A percentile compares a stretch with the other conserved stretches of the same genome.
Evolutionary conservation across 2,329 filamentous ascomycete species (phyloP).

Genomic region (Pestalotiopsis sp.): DNA sequence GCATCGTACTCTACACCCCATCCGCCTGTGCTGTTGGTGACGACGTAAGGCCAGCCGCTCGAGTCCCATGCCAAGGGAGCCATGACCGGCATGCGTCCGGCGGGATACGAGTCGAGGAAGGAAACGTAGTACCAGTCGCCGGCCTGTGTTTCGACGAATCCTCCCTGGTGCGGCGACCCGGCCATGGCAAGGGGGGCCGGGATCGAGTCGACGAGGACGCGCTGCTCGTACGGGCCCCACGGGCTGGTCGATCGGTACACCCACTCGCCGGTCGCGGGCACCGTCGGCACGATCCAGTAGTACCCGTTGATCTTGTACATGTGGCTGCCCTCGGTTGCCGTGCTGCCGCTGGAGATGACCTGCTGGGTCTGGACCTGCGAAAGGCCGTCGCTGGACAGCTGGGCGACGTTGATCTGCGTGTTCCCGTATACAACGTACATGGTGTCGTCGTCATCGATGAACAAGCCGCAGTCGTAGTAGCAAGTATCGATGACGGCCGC

Average conservation of each 20-base stretch:
- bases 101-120: constrained; percentile 55
- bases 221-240: constrained; percentile 53
- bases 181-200: constrained; percentile 42
- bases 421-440: constrained; percentile 61
- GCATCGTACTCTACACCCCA: constrained; percentile 38
- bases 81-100: constrained; percentile 56
- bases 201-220: constrained; percentile 38
- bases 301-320: constrained; percentile 54
- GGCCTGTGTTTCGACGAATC: constrained; percentile 50
- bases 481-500: constrained; percentile 38
- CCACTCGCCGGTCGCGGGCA: constrained; percentile 42
- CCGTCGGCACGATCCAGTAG: constrained; percentile 54
- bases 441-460: constrained; percentile 59
- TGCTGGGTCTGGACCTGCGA: constrained; percentile 31
- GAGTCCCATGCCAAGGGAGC: constrained; percentile 51
- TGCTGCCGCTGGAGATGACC: constrained; percentile 39
- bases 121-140: constrained; percentile 59
- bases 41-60: constrained; percentile 50
- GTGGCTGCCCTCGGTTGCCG: constrained; percentile 49
- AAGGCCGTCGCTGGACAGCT: constrained; percentile 49
- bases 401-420: constrained; percentile 48
- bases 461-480: constrained; percentile 58
- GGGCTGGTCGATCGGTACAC: constrained; percentile 48
- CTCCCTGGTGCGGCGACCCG: constrained; percentile 53
- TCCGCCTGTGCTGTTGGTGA: constrained; percentile 45